A percentile compares a stretch with the other conserved stretches of the same genome.
These are phyloP conservation scores for Gossypium schwendimanii DNA, from an alignment of 441 rosid genomes.

Conservation along the genomic window DNA sequence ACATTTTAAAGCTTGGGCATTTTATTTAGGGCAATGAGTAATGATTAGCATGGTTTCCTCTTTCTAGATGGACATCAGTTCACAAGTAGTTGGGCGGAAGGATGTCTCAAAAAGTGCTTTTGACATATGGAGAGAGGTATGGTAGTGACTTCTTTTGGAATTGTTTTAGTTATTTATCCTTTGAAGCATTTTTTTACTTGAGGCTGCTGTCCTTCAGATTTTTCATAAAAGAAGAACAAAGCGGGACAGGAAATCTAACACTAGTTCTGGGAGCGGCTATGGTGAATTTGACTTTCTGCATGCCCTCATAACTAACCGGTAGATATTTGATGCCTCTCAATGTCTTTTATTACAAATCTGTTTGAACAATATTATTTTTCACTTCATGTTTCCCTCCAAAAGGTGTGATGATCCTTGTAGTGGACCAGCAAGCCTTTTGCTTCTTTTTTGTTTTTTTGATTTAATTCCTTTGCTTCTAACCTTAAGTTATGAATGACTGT, in stretches of 20 bases:
- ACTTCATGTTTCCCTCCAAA: neutral
- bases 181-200: slow-evolving; percentile 17
- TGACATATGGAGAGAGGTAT: slow-evolving; percentile 98
- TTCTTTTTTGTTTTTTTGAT: neutral
- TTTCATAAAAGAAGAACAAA: slow-evolving; percentile 72
- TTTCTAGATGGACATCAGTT: slow-evolving; percentile 66
- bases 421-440: neutral
- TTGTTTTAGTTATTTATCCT: slow-evolving; percentile 10
- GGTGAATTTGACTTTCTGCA: slow-evolving; percentile 56
- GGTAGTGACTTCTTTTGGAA: slow-evolving; percentile 11
- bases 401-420: neutral
- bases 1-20: neutral
- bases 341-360: slow-evolving; percentile 8
- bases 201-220: slow-evolving; percentile 41
- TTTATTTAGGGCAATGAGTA: slow-evolving; percentile 2
- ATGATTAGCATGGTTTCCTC: slow-evolving; percentile 16
- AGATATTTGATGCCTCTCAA: slow-evolving; percentile 16
- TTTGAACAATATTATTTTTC: neutral
- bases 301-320: slow-evolving; percentile 75
- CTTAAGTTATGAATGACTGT: slow-evolving; percentile 27
- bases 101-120: slow-evolving; percentile 78
- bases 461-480: slow-evolving; percentile 9
- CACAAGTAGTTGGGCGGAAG: slow-evolving; percentile 92
- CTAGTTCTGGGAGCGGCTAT: slow-evolving; percentile 26
- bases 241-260: slow-evolving; percentile 37